Percentiles rank a stretch among this genome's conserved stretches.
Conservation (phyloP, 345 rosid species). For the Acer saccharum region DNA sequence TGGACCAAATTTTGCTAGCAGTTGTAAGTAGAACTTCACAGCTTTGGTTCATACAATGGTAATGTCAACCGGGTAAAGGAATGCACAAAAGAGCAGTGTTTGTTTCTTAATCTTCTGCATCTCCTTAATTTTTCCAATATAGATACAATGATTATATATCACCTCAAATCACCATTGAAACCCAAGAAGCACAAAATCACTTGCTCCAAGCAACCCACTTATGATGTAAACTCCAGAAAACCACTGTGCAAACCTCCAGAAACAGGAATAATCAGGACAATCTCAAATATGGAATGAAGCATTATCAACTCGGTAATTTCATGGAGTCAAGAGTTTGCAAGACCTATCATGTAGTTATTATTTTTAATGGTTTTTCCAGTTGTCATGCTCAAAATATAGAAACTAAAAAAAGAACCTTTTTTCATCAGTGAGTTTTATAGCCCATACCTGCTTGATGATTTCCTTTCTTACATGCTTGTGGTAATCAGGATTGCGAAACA, state of each 20-base stretch:
- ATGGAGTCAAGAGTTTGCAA: background rate
- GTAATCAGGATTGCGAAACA: slow-evolving; percentile 76
- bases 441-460: slow-evolving; percentile 78
- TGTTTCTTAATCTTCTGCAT: background rate
- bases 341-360: background rate
- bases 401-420: background rate
- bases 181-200: background rate
- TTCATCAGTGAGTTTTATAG: background rate
- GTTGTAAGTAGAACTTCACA: background rate
- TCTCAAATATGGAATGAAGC: background rate
- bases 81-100: background rate
- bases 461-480: slow-evolving; percentile 83
- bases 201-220: background rate
- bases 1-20: background rate
- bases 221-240: background rate
- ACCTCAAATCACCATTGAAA: background rate
- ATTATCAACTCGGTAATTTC: background rate
- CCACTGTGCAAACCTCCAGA: background rate
- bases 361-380: background rate
- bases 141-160: background rate
- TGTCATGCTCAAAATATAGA: background rate
- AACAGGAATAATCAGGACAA: background rate
- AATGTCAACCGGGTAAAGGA: background rate
- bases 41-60: background rate
- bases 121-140: background rate